A percentile compares a stretch with the other conserved stretches of the same genome.
Evolutionary conservation across 768 basidiomycete genomes (phyloP).

Genomic region (Tulasnella sp.): DNA sequence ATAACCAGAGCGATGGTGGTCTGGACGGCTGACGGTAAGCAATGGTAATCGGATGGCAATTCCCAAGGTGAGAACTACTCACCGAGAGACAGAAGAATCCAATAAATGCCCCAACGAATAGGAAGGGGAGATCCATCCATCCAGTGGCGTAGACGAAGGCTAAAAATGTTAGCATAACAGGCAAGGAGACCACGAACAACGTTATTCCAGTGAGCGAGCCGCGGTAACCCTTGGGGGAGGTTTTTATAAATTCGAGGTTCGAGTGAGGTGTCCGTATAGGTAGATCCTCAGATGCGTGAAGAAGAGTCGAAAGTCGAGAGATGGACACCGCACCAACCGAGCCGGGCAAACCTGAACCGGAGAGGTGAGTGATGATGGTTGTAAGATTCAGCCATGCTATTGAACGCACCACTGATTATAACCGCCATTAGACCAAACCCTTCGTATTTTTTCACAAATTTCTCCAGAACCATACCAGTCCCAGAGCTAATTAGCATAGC

Average conservation of each 20-base stretch:
- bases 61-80: constrained; percentile 59
- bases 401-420: constrained; percentile 74
- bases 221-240: constrained; percentile 54
- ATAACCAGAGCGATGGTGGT: constrained; percentile 68
- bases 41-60: constrained; percentile 63
- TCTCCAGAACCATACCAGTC: constrained; percentile 89
- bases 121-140: constrained; percentile 73
- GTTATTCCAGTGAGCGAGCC: constrained; percentile 45
- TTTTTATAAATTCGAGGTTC: neutral
- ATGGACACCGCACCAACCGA: constrained; percentile 89
- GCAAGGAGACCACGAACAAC: constrained; percentile 75
- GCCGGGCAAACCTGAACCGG: constrained; percentile 73
- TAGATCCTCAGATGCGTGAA: constrained; percentile 58
- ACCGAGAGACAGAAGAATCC: constrained; percentile 78
- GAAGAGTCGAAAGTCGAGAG: constrained; percentile 84
- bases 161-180: constrained; percentile 78
- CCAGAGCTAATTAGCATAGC: constrained; percentile 87
- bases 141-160: constrained; percentile 63
- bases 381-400: neutral
- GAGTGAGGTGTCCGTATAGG: neutral
- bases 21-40: constrained; percentile 54
- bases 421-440: constrained; percentile 88
- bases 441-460: constrained; percentile 82
- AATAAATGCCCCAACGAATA: constrained; percentile 70
- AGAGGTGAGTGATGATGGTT: constrained; percentile 16